Percentiles rank a stretch among this genome's conserved stretches.
phyloP scores from a whole-genome alignment of 1,284 basidiomycete genomes.

The Ganoderma lucidum region DNA sequence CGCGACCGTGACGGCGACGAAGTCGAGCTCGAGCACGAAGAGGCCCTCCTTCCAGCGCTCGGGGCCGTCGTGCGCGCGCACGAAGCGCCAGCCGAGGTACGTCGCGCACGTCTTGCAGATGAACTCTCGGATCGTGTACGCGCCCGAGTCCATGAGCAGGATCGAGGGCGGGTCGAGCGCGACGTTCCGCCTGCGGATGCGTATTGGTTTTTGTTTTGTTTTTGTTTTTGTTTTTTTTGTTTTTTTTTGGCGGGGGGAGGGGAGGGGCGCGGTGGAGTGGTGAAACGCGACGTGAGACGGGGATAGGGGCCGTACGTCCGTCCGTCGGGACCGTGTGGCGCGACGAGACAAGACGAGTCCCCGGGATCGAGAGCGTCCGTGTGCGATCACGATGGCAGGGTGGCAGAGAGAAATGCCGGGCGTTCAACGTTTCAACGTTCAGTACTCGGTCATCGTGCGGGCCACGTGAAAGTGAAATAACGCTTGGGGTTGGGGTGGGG shows the following conservation, averaged over 20 bases:
- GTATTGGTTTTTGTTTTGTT: background rate
- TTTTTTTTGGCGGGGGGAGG: too few relatives aligned
- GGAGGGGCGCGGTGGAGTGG: too few relatives aligned
- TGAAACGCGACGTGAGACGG: background rate
- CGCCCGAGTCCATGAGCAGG: slow-evolving; percentile 68
- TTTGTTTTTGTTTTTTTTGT: too few relatives aligned
- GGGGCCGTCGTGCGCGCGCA: slow-evolving; percentile 60
- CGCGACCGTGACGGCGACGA: slow-evolving; percentile 32
- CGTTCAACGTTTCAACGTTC: background rate
- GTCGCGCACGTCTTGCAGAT: slow-evolving; percentile 55
- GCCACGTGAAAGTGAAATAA: background rate
- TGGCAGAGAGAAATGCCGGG: background rate
- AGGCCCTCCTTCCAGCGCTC: slow-evolving; percentile 72
- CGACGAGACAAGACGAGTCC: background rate
- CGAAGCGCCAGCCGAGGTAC: slow-evolving; percentile 70
- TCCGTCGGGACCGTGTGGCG: background rate
- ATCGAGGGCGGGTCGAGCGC: slow-evolving; percentile 42
- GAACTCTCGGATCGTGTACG: slow-evolving; percentile 66
- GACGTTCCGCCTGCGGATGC: slow-evolving; percentile 34
- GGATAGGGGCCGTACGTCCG: background rate
- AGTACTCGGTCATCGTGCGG: background rate
- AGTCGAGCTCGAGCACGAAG: slow-evolving; percentile 63
- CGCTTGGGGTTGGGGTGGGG: background rate
- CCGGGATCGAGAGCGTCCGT: background rate
- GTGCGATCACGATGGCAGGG: background rate